A percentile compares a stretch with the other conserved stretches of the same genome.
Conservation (phyloP, 148 eudicot species). For the Arbutus unedo region DNA sequence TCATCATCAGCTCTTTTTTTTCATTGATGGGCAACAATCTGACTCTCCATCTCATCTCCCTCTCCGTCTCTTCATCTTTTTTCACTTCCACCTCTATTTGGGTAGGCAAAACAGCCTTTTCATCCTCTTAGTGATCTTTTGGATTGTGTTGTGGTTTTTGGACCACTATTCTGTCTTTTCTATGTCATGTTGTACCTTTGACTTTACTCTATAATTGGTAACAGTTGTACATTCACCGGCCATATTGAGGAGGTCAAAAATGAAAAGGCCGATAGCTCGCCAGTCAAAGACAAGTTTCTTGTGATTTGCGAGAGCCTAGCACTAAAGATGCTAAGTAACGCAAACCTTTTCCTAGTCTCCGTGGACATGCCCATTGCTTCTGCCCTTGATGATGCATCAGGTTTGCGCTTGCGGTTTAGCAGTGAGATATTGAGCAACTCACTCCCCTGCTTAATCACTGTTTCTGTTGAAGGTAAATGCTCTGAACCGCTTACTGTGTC, state of each 20-base stretch:
- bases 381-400: conserved; percentile 74
- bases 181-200: neutral
- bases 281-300: conserved; percentile 61
- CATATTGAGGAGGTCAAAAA: conserved; percentile 55
- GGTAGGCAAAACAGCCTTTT: neutral
- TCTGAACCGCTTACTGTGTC: conserved; percentile 66
- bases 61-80: neutral
- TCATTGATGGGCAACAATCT: neutral
- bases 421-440: conserved; percentile 83
- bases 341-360: conserved; percentile 72
- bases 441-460: conserved; percentile 73
- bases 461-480: conserved; percentile 74
- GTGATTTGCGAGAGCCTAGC: conserved; percentile 77
- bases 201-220: conserved; percentile 13
- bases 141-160: conserved; percentile 3
- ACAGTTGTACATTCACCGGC: conserved; percentile 79
- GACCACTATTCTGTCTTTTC: neutral
- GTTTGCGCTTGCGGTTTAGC: conserved; percentile 75
- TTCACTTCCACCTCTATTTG: neutral
- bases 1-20: conserved; percentile 10
- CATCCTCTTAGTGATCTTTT: conserved; percentile 2
- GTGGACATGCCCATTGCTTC: conserved; percentile 76
- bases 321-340: conserved; percentile 79
- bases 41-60: neutral
- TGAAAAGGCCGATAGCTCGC: conserved; percentile 36